phyloP scores from a whole-genome alignment of 2,329 filamentous ascomycete genomes.

The Triangularia setosa region DNA sequence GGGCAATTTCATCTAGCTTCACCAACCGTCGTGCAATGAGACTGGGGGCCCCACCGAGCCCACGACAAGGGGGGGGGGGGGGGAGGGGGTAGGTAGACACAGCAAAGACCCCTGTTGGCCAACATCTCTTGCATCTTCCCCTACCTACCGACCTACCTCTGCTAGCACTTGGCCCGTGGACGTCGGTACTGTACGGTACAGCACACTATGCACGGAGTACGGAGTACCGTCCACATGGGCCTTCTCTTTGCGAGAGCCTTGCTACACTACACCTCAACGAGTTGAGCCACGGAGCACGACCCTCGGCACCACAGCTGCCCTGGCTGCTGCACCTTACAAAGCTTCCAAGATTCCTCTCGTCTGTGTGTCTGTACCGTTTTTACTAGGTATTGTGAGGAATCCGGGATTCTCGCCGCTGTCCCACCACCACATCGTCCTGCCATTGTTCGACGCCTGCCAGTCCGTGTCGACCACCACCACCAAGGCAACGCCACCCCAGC shows the following conservation, averaged over 20 bases:
- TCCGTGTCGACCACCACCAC: background rate
- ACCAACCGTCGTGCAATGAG: conserved; percentile 3
- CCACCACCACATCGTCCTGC: background rate
- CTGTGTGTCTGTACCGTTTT: background rate
- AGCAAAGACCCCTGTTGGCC: background rate
- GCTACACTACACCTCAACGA: background rate
- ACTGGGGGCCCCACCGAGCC: background rate
- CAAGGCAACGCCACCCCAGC: conserved; percentile 9
- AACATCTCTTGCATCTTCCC: background rate
- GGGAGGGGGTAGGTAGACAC: background rate
- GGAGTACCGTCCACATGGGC: background rate
- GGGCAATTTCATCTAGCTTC: conserved; percentile 43
- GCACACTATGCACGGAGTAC: background rate
- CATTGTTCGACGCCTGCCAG: background rate
- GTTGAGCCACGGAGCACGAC: background rate
- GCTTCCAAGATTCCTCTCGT: background rate
- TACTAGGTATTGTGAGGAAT: too few relatives aligned
- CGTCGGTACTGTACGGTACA: background rate
- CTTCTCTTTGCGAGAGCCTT: conserved; percentile 23
- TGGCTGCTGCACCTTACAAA: background rate
- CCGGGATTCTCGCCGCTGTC: background rate
- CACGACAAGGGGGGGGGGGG: background rate
- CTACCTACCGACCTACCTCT: background rate
- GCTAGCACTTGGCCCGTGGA: background rate
- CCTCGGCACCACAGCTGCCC: background rate